These are phyloP conservation scores for Echinochloa phyllopogon DNA, from an alignment of 176 grass and related monocot species.

Conservation along the genomic window DNA sequence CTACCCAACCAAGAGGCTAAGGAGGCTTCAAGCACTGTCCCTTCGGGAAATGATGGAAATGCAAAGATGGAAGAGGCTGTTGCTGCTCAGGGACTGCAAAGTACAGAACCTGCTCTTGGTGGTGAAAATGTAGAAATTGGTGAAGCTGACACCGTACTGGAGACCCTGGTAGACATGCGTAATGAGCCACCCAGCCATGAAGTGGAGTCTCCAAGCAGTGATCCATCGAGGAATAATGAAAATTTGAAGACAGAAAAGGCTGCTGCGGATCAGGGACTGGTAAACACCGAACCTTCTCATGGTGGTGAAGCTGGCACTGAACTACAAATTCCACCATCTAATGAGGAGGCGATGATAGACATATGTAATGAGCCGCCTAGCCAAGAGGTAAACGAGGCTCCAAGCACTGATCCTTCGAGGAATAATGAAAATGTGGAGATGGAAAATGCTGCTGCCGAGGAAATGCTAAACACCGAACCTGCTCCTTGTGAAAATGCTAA, in stretches of 20 bases:
- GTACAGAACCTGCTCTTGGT: not conserved
- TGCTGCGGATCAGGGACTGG: not conserved
- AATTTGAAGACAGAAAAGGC: not conserved
- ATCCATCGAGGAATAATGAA: not conserved
- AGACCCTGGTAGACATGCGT: not conserved
- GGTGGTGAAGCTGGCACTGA: not conserved
- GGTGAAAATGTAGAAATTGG: slow-evolving; percentile 3
- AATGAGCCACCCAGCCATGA: not conserved
- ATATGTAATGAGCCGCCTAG: no score
- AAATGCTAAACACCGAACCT: not conserved
- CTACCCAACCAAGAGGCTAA: not conserved
- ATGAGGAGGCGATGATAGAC: not conserved
- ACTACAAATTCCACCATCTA: no score
- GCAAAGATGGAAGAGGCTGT: not conserved
- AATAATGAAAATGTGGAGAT: no score
- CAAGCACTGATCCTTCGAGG: no score
- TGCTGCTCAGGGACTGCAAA: not conserved
- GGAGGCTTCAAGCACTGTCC: not conserved
- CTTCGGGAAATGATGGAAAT: not conserved
- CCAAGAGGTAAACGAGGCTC: no score
- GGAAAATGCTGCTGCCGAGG: not conserved
- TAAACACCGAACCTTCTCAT: not conserved
- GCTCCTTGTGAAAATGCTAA: no score
- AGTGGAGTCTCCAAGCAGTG: slow-evolving; percentile 5
- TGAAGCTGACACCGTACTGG: slow-evolving; percentile 2